These are phyloP conservation scores for Epichloe hybrida DNA, from an alignment of 2,329 filamentous ascomycete species.

Conservation along the genomic window DNA sequence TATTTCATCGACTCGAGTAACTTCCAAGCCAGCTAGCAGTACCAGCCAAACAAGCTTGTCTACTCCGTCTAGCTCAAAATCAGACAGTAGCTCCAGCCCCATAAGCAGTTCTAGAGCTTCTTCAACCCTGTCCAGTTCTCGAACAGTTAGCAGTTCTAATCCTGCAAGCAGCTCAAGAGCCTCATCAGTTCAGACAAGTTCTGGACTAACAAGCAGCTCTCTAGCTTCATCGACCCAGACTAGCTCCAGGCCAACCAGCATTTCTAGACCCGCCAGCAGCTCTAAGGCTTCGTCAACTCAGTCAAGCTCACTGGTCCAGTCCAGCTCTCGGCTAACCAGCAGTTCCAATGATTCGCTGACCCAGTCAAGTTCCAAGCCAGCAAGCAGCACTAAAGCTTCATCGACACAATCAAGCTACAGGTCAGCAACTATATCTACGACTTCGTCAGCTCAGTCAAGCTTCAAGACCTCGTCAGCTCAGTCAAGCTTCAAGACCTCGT, in stretches of 20 bases:
- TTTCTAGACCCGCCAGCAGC: not conserved
- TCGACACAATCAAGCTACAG: no score
- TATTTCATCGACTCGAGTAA: no score
- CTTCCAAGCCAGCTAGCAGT: not conserved
- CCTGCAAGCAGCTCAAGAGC: not conserved
- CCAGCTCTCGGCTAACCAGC: not conserved
- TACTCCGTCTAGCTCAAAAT: no score
- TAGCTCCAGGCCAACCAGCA: not conserved
- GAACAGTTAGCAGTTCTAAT: not conserved
- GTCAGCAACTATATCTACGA: no score
- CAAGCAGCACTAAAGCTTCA: not conserved
- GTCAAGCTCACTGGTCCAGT: not conserved
- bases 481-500: no score
- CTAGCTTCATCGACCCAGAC: not conserved
- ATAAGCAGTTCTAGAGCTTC: not conserved
- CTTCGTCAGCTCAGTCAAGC: not conserved
- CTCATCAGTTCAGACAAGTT: not conserved
- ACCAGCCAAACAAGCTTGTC: no score
- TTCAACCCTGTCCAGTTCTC: not conserved
- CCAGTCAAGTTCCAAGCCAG: not conserved
- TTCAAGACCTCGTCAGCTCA: no score
- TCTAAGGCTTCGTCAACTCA: not conserved
- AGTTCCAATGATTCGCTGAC: no score
- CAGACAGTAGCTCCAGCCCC: no score
- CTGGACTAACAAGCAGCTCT: not conserved